A percentile compares a stretch with the other conserved stretches of the same genome.
Conservation (phyloP, 2,329 filamentous ascomycete genomes). For the Trichoderma cornu-damae region DNA sequence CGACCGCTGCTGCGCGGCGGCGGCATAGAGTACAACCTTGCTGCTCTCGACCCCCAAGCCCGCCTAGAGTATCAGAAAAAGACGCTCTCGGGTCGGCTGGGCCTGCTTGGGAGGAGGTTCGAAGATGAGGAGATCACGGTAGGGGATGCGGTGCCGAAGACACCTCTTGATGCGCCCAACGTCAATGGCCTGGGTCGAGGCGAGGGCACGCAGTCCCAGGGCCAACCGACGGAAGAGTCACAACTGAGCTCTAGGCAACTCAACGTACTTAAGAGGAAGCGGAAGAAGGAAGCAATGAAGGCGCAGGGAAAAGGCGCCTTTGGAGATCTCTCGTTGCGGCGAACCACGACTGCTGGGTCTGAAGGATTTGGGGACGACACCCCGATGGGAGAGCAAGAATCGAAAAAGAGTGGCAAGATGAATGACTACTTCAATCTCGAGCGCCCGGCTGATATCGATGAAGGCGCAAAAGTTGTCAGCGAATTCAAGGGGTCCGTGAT, state of each 20-base stretch:
- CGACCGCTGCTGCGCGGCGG: constrained; percentile 80
- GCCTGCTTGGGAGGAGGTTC: constrained; percentile 75
- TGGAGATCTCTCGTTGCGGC: constrained; percentile 73
- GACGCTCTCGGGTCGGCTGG: constrained; percentile 73
- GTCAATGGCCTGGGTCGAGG: constrained; percentile 31
- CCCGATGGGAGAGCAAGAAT: constrained; percentile 46
- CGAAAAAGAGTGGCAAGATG: constrained; percentile 58
- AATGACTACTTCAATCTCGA: constrained; percentile 90
- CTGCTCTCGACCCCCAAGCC: constrained; percentile 72
- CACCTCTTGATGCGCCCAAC: constrained; percentile 40
- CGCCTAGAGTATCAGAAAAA: constrained; percentile 86
- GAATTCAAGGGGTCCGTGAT: constrained; percentile 86
- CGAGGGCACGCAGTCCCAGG: constrained; percentile 37
- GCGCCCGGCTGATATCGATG: constrained; percentile 69
- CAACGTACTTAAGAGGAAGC: constrained; percentile 89
- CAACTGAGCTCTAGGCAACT: constrained; percentile 87
- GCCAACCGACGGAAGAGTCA: constrained; percentile 54
- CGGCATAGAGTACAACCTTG: constrained; percentile 78
- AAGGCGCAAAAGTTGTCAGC: constrained; percentile 85
- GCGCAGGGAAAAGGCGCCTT: constrained; percentile 84
- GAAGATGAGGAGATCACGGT: constrained; percentile 73
- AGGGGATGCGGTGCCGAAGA: constrained; percentile 44
- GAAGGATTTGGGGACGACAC: constrained; percentile 60
- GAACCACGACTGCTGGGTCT: constrained; percentile 55
- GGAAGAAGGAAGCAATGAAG: constrained; percentile 83